Percentiles rank a stretch among this genome's conserved stretches.
phyloP scores from a whole-genome alignment of 768 basidiomycete species.

The Baorangia bicolor region DNA sequence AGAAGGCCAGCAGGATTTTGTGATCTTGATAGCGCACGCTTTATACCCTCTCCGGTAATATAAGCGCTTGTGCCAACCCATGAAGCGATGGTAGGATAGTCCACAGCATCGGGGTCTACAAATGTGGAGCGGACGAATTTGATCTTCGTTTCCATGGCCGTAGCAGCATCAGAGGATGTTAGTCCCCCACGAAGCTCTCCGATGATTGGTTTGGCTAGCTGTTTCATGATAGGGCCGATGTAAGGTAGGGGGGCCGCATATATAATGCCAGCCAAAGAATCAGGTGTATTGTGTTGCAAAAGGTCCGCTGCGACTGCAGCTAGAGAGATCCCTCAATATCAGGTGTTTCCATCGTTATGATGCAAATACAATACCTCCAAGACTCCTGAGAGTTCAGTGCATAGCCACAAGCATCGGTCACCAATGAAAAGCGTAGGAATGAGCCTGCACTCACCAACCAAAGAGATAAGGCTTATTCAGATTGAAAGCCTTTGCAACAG shows the following conservation, averaged over 20 bases:
- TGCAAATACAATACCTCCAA: too few relatives aligned
- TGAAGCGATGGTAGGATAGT: conserved; percentile 2
- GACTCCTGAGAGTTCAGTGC: conserved; percentile 1
- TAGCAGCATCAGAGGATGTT: neutral
- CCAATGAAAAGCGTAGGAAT: neutral
- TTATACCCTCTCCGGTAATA: too few relatives aligned
- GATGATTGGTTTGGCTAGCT: neutral
- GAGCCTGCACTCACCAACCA: conserved; percentile 1
- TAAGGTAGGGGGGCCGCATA: conserved; percentile 7
- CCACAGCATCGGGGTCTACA: conserved; percentile 1
- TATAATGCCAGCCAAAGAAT: conserved; percentile 2
- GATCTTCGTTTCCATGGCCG: neutral
- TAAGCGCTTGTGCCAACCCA: conserved; percentile 1
- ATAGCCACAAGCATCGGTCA: neutral
- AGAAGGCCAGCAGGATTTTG: neutral
- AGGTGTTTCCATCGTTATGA: neutral
- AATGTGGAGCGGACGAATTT: conserved; percentile 5
- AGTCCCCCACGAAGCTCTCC: neutral
- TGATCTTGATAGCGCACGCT: too few relatives aligned
- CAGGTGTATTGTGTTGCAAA: neutral
- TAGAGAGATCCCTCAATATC: neutral
- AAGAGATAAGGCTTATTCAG: too few relatives aligned
- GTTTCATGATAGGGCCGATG: conserved; percentile 7
- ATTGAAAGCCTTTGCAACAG: neutral
- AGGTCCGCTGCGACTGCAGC: too few relatives aligned